Conservation (phyloP, 208 protist genomes). For the Trypanosoma platydactyli region DNA sequence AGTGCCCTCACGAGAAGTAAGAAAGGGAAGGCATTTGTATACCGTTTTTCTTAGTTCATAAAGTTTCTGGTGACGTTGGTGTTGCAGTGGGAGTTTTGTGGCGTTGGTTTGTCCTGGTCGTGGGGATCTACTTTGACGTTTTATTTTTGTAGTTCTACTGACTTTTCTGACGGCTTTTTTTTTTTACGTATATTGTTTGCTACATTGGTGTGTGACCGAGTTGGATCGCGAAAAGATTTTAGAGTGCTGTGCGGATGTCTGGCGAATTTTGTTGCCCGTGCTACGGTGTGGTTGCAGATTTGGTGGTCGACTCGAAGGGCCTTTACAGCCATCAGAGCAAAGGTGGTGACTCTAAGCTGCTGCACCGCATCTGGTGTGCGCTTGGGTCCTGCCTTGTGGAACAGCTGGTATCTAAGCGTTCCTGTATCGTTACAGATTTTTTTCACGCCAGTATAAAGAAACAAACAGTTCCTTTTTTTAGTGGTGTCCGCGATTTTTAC, state of each 20-base stretch:
- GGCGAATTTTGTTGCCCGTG: conserved; percentile 60
- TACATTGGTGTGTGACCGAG: neutral
- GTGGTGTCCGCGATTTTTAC: conserved; percentile 47
- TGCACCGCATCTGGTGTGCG: conserved; percentile 71
- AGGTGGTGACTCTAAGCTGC: conserved; percentile 48
- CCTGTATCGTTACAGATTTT: conserved; percentile 71
- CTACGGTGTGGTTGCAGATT: conserved; percentile 75
- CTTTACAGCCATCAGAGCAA: conserved; percentile 69
- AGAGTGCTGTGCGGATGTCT: conserved; percentile 4
- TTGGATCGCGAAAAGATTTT: no score
- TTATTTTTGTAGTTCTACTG: no score
- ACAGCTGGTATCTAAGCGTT: conserved; percentile 58
- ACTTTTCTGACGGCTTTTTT: no score
- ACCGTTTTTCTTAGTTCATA: no score
- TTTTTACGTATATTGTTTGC: neutral
- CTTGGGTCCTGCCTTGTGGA: conserved; percentile 65
- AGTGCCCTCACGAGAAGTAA: no score
- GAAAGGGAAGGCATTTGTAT: no score
- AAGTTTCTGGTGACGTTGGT: no score
- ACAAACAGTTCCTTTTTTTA: conserved; percentile 55
- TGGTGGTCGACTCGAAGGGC: conserved; percentile 48
- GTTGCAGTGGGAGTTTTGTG: no score
- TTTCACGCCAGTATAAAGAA: conserved; percentile 83
- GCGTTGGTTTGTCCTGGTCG: no score
- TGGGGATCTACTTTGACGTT: no score